Evolutionary conservation across 257 asterid species (phyloP), one percentile per base, ranked within the genome.

Genomic region (Hygrophila difformis): DNA sequence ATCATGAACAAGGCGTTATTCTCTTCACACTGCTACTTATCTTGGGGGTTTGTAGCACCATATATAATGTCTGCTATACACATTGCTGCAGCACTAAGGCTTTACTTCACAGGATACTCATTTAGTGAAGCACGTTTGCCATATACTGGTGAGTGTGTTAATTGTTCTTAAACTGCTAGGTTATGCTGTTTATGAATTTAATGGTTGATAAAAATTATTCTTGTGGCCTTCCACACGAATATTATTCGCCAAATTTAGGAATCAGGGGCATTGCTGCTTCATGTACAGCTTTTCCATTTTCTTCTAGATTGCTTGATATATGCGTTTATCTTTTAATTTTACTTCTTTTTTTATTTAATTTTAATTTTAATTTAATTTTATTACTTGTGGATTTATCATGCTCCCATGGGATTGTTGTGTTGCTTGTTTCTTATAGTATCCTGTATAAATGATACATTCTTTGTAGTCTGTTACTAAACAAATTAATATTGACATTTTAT

Each of bases 41-140:
- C 98, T 6, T 91, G 98, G 98, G 98, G 95, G 56, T 91, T 91
- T 62, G 82, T 80, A 20, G 28, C 72, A 38, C 98, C 98, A 34
- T 91, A 75, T 55, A 0, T 86, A 20, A 82, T 91, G 96, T 77
- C 92, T 39, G 75, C 69, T 35, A 54, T 91, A 61, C 92, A 91
- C 48, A 47, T 86, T 47, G 72, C 79, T 24, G 96, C 95, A 48
- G 92, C 92, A 29, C 37, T 82, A 53, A 78, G 95, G 50, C 62
- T 62, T 53, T 68, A 77, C 62, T 67, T 26, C 41, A 74, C 66
- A 55, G 87, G 76, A 33, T 50, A 66, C 67, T 55, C 78, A 49
- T 62, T 72, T 54, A 79, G 71, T 53, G 88, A 78, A 56, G 60
- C 74, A 39, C 61, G 60, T 62, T 71, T 75, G 58, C 75, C 78